Evolutionary conservation across 495 filamentous ascomycete species (phyloP).

Genomic region (Thermothielavioides terrestris): DNA sequence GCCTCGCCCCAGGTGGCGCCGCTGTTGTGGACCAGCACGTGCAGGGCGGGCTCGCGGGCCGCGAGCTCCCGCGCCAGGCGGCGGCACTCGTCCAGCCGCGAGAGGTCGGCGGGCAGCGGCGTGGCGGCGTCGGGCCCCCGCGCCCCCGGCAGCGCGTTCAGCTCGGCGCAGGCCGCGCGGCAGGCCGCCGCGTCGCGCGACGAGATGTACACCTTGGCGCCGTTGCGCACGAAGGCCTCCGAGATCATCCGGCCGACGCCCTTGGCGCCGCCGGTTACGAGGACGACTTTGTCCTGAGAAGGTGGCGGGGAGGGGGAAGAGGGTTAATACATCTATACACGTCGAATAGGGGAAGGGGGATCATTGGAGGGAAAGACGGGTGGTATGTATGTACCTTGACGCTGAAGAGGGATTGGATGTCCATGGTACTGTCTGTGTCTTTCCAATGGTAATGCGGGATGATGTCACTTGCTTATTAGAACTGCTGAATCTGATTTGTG

Average conservation of each 20-base stretch:
- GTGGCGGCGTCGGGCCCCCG: conserved; percentile 19
- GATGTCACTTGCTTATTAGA: neutral
- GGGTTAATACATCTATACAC: too few relatives aligned
- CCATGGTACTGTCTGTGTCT: conserved; percentile 32
- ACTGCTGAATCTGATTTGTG: neutral
- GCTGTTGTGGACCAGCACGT: conserved; percentile 74
- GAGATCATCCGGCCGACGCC: conserved; percentile 74
- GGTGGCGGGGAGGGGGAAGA: neutral
- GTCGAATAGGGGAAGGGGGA: neutral
- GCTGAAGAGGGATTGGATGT: conserved; percentile 47
- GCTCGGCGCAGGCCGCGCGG: conserved; percentile 18
- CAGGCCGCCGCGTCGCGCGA: conserved; percentile 47
- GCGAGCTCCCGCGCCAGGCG: conserved; percentile 54
- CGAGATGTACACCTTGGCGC: conserved; percentile 79
- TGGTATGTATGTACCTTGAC: conserved; percentile 51
- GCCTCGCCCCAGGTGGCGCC: conserved; percentile 70
- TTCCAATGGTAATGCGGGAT: neutral
- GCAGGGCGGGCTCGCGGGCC: conserved; percentile 54
- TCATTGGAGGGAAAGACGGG: too few relatives aligned
- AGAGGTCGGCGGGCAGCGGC: conserved; percentile 32
- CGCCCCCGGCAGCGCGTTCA: conserved; percentile 16
- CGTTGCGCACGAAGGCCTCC: conserved; percentile 67
- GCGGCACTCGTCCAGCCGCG: conserved; percentile 42
- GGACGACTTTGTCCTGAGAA: conserved; percentile 31
- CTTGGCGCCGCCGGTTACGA: conserved; percentile 43